phyloP scores from a whole-genome alignment of 179 eudicot species.

The Silene coronaria region DNA sequence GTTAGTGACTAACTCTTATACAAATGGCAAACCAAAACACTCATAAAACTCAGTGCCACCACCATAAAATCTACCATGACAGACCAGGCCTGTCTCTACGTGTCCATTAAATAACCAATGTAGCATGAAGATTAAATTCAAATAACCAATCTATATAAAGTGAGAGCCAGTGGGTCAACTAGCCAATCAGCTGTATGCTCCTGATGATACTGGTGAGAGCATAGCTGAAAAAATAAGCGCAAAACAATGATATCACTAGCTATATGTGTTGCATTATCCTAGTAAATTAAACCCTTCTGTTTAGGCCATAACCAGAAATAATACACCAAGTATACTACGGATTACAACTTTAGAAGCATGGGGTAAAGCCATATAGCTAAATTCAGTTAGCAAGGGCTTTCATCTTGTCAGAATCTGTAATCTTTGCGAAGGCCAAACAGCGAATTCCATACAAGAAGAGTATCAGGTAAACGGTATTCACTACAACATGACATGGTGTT shows the following conservation, averaged over 20 bases:
- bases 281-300: not conserved
- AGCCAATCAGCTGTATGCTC: not conserved
- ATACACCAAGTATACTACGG: not conserved
- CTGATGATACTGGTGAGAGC: not conserved
- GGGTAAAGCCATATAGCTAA: not conserved
- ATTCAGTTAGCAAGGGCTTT: not conserved
- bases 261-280: not conserved
- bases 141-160: not conserved
- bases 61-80: not conserved
- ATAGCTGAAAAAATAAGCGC: not conserved
- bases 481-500: not conserved
- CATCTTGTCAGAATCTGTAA: not conserved
- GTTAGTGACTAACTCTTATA: not conserved
- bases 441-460: not conserved
- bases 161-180: not conserved
- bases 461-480: not conserved
- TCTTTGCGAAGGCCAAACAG: not conserved
- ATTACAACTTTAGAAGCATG: not conserved
- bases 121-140: not conserved
- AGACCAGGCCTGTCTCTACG: not conserved
- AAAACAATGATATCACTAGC: not conserved
- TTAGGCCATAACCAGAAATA: not conserved
- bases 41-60: not conserved
- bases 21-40: not conserved
- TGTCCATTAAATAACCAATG: not conserved